phyloP scores from a whole-genome alignment of 768 basidiomycete species.

The Agrocybe pediades region DNA sequence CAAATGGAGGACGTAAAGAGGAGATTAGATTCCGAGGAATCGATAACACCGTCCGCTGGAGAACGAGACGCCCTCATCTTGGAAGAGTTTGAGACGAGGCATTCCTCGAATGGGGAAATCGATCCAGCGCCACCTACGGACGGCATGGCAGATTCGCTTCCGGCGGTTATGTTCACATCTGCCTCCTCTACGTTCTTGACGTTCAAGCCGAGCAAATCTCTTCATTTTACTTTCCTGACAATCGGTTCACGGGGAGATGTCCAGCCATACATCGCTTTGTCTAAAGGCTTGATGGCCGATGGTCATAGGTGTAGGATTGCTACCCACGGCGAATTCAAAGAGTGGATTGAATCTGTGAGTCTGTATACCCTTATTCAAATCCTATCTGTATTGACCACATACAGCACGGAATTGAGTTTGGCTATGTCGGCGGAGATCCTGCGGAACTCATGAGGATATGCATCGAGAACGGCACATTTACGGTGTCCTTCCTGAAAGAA shows the following conservation, averaged over 20 bases:
- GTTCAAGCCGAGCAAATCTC: constrained; percentile 84
- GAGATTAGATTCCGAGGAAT: constrained; percentile 47
- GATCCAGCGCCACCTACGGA: constrained; percentile 53
- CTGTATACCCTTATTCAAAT: constrained; percentile 5
- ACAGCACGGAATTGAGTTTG: constrained; percentile 95
- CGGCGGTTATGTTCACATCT: constrained; percentile 95
- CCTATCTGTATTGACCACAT: constrained; percentile 1
- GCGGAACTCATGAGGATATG: constrained; percentile 98
- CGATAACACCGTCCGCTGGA: constrained; percentile 44
- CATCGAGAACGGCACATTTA: constrained; percentile 97
- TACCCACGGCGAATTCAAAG: constrained; percentile 92
- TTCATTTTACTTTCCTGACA: constrained; percentile 93
- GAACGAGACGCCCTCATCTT: constrained; percentile 77
- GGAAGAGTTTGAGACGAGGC: constrained; percentile 76
- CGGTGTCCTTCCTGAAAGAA: constrained; percentile 93
- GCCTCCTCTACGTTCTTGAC: constrained; percentile 96
- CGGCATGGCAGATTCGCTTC: constrained; percentile 66
- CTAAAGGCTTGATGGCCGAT: constrained; percentile 87
- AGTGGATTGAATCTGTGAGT: constrained; percentile 93
- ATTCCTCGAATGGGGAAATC: constrained; percentile 35
- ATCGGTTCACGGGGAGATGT: constrained; percentile 98
- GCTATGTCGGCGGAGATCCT: constrained; percentile 93
- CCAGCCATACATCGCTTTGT: constrained; percentile 95
- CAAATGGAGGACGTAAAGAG: constrained; percentile 76
- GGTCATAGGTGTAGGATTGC: constrained; percentile 91